Conservation (phyloP, 441 rosid species). For the Erodium trifolium region DNA sequence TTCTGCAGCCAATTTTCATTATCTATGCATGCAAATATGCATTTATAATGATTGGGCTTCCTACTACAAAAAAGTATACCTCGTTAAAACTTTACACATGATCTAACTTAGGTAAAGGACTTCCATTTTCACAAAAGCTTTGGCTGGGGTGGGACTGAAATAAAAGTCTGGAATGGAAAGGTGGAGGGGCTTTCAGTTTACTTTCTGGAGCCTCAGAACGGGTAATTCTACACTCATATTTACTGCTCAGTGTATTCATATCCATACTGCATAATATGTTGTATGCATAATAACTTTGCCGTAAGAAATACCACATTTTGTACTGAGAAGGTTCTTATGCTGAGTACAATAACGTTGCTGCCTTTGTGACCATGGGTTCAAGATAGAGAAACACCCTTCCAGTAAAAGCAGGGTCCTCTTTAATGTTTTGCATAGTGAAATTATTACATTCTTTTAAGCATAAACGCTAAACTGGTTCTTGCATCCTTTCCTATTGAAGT, state of each 20-base stretch:
- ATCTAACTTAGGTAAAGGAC: constrained; percentile 43
- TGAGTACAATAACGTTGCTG: not conserved
- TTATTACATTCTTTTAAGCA: not conserved
- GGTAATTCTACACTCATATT: constrained; percentile 34
- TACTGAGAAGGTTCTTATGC: not conserved
- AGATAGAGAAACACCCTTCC: not conserved
- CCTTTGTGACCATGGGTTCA: not conserved
- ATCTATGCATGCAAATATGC: not conserved
- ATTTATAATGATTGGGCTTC: not conserved
- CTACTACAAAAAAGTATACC: not conserved
- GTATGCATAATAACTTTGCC: not conserved
- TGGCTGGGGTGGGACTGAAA: constrained; percentile 79
- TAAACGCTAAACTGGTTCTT: not conserved
- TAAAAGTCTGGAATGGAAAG: constrained; percentile 87
- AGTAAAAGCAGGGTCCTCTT: not conserved
- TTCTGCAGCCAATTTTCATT: not conserved
- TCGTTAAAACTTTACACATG: not conserved
- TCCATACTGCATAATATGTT: not conserved
- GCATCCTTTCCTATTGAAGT: not conserved
- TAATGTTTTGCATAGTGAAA: not conserved
- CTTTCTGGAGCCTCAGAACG: constrained; percentile 88
- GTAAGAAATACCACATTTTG: not conserved
- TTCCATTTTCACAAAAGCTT: constrained; percentile 55
- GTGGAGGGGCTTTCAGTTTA: constrained; percentile 91
- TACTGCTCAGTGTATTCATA: not conserved